Evolutionary conservation across 1,284 basidiomycete species (phyloP).

Genomic region (Malassezia slooffiae): DNA sequence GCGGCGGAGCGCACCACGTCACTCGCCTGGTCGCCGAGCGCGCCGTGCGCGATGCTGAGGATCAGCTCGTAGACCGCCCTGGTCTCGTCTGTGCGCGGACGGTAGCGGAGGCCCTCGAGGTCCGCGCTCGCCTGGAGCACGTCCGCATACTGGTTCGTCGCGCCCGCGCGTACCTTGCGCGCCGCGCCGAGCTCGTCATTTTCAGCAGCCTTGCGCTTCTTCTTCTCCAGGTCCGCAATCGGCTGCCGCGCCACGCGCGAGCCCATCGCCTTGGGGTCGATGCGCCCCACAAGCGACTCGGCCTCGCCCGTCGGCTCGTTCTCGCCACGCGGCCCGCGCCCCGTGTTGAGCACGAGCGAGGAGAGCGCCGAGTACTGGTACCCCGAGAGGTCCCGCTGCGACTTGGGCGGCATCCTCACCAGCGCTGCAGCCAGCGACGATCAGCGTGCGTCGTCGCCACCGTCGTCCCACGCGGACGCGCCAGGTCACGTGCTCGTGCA

Average conservation of each 20-base stretch:
- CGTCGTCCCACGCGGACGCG: too few relatives aligned
- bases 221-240: constrained; percentile 88
- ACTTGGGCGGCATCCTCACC: constrained; percentile 39
- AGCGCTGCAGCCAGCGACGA: too few relatives aligned
- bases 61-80: constrained; percentile 89
- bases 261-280: constrained; percentile 86
- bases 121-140: constrained; percentile 57
- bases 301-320: constrained; percentile 86
- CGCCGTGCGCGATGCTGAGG: constrained; percentile 57
- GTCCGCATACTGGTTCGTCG: constrained; percentile 47
- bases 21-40: constrained; percentile 83
- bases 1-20: constrained; percentile 90
- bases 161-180: constrained; percentile 13
- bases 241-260: constrained; percentile 70
- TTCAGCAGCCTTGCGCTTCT: constrained; percentile 54
- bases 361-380: constrained; percentile 46
- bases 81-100: constrained; percentile 85
- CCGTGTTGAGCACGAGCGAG: constrained; percentile 40
- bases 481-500: neutral
- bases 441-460: too few relatives aligned
- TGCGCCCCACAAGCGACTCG: constrained; percentile 80
- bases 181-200: constrained; percentile 21
- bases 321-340: constrained; percentile 24
- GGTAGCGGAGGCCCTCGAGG: constrained; percentile 82
- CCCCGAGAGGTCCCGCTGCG: constrained; percentile 39